Evolutionary conservation across 2,329 filamentous ascomycete genomes (phyloP), one percentile per base, ranked within the genome.

Genomic region (Mycosphaerella sp.): DNA sequence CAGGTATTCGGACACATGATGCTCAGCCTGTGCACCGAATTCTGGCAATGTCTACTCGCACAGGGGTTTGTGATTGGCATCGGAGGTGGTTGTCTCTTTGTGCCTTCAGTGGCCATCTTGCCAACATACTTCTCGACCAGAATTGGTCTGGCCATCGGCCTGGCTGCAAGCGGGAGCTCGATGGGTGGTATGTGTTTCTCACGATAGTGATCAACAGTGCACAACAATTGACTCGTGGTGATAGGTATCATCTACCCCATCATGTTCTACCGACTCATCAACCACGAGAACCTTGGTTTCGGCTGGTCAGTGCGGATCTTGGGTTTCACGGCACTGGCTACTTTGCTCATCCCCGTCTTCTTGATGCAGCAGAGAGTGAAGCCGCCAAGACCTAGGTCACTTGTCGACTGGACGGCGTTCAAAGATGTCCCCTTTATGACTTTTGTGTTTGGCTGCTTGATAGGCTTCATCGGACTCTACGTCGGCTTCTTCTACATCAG

Each of bases 11-110:
- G 76, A 4, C 71, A 75, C 47, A 78, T 78, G 75, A 78, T 78
- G 75, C 65, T 78, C 1, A 74, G 71, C 40, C 66, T 78, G 6
- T 76, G 74, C 54, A 69, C 64, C 2, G 58, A 67, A 44, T 79
- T 76, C 69, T 78, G 72, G 69, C 75, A 79, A 57, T 71, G 78
- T 8, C 66, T 79, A 6, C 72, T 79, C 12, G 70, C 75, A 1
- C 76, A 79, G 58, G 76, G 70, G 0, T 69, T 79, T 47, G 75
- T 74, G 60, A 72, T 76, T 45, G 75, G 76, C 23, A 66, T 76
- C 10, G 76, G 76, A 21, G 68, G 69, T 1, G 76, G 75, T 2
- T 61, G 55, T 40, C 62, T 76, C 2, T 77, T 75, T 51, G 67
- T 77, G 1, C 74, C 75, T 1, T 70, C 66, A 12, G 70, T 78